phyloP scores from a whole-genome alignment of 2,329 filamentous ascomycete species.

The Bimuria novae-zelandiae region DNA sequence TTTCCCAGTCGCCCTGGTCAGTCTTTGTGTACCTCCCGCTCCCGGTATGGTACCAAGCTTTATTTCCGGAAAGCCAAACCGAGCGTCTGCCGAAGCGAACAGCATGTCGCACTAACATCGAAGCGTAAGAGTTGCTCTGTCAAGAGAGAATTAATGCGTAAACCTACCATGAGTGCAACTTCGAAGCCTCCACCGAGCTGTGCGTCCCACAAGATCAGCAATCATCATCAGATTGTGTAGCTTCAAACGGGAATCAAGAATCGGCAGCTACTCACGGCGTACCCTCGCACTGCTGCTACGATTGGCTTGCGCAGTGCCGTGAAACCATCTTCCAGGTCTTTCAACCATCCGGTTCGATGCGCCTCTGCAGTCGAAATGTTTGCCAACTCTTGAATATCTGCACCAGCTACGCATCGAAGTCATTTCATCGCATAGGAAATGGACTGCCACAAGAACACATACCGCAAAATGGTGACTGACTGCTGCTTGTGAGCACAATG shows the following conservation, averaged over 20 bases:
- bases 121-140: not conserved
- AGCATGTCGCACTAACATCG: conserved; percentile 68
- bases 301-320: conserved; percentile 84
- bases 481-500: conserved; percentile 75
- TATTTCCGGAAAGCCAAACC: conserved; percentile 95
- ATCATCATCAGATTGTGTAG: not conserved
- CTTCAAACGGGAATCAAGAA: not conserved
- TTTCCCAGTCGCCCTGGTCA: conserved; percentile 67
- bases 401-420: conserved; percentile 64
- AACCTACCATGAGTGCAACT: conserved; percentile 79
- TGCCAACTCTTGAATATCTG: conserved; percentile 97
- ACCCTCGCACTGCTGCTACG: conserved; percentile 87
- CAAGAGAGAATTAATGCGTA: not conserved
- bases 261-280: conserved; percentile 57
- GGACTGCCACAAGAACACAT: conserved; percentile 35
- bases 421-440: conserved; percentile 12
- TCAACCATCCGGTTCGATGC: conserved; percentile 86
- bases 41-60: conserved; percentile 91
- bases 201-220: conserved; percentile 10
- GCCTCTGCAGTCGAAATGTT: conserved; percentile 82
- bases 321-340: conserved; percentile 82
- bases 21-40: conserved; percentile 83
- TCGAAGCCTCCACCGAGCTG: conserved; percentile 86
- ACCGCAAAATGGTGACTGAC: conserved; percentile 75
- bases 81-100: conserved; percentile 82